Evolutionary conservation across 2,329 filamentous ascomycete genomes (phyloP), one percentile per base, ranked within the genome.

Genomic region (Talaromyces sp.): DNA sequence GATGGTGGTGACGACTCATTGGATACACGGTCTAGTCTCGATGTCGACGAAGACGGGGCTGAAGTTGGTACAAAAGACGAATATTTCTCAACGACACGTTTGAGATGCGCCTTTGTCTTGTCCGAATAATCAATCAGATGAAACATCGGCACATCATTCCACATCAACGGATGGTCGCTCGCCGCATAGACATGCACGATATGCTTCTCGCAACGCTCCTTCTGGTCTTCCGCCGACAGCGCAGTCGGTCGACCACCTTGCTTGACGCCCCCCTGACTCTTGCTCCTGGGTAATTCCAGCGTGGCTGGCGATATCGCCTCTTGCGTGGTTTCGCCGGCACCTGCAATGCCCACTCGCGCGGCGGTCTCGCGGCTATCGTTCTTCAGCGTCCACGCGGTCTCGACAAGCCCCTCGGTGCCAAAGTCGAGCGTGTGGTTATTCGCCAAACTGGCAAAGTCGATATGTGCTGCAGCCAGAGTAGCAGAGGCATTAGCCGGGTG

Each of bases 401-500:
- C 75, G 6, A 70, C 53, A 0, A 77, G 67, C 0, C 76, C 76
- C 31, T 68, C 67, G 4, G 69, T 65, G 4, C 68, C 65, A 59
- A 75, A 78, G 60, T 78, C 76, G 3, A 77, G 69, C 0, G 70
- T 73, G 57, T 78, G 76, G 59, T 78, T 78, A 63, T 78, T 78
- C 1, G 76, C 76, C 5, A 78, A 65, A 44, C 68, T 69, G 1
- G 70, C 73, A 56, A 74, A 77, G 61, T 73, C 68, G 27, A 77
- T 65, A 0, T 64, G 58, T 2, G 72, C 75, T 18, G 69, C 70
- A 34, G 68, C 66, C 14, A 77, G 63, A 8, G 72, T 69, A 3
- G 50, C 36, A 1, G 60, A 63, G 1, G 74, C 65, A 51, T 78
- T 77, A n/a, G 67, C 70, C 0, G 76, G 75, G 57, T 78, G 75